Conservation (phyloP, 495 filamentous ascomycete genomes). For the Monascus purpureus region DNA sequence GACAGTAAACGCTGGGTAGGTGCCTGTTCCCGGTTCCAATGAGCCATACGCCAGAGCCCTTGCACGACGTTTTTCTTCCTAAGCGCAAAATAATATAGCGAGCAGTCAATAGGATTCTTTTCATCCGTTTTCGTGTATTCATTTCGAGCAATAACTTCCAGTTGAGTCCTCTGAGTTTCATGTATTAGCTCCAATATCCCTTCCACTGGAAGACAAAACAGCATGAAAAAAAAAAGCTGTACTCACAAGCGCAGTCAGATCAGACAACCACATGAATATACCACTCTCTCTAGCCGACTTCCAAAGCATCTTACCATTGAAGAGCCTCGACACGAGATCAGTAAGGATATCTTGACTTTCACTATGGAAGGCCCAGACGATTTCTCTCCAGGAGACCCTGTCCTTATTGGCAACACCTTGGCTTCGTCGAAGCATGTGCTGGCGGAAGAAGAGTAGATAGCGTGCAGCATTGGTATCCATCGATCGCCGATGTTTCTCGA, state of each 20-base stretch:
- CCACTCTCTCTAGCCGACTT: slow-evolving; percentile 72
- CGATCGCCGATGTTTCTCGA: slow-evolving; percentile 78
- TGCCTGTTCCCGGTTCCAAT: slow-evolving; percentile 74
- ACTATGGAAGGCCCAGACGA: slow-evolving; percentile 89
- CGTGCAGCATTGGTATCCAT: slow-evolving; percentile 89
- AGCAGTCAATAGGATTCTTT: slow-evolving; percentile 90
- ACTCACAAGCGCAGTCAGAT: slow-evolving; percentile 60
- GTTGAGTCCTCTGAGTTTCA: slow-evolving; percentile 48
- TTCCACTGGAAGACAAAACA: not conserved
- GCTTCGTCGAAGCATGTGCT: slow-evolving; percentile 59
- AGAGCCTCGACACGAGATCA: slow-evolving; percentile 74
- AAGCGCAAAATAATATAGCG: slow-evolving; percentile 79
- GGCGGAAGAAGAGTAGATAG: slow-evolving; percentile 80
- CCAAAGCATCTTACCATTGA: slow-evolving; percentile 69
- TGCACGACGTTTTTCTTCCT: slow-evolving; percentile 84
- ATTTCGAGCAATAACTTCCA: slow-evolving; percentile 80
- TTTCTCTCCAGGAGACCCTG: slow-evolving; percentile 79
- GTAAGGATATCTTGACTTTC: slow-evolving; percentile 82
- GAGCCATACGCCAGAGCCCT: slow-evolving; percentile 91
- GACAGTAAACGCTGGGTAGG: slow-evolving; percentile 62
- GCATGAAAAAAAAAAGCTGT: not conserved
- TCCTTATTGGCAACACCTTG: slow-evolving; percentile 45
- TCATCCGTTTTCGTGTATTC: slow-evolving; percentile 81
- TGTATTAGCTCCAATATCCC: slow-evolving; percentile 8
- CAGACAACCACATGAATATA: slow-evolving; percentile 90